Conservation (phyloP, 345 rosid genomes). For the Moringa oleifera region DNA sequence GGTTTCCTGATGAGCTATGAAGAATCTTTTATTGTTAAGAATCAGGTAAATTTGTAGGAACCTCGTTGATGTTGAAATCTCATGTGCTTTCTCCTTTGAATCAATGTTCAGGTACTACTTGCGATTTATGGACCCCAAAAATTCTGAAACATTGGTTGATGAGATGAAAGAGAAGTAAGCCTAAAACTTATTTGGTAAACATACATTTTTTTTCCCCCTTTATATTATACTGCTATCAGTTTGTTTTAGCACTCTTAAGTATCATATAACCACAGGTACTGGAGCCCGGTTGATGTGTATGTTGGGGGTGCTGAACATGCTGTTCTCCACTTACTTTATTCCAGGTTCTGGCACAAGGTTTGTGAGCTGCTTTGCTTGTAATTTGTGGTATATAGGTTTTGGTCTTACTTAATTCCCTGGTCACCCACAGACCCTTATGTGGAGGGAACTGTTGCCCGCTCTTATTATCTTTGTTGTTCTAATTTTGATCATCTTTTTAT, state of each 20-base stretch:
- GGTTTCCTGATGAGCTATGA: no score
- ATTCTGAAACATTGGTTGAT: conserved; percentile 66
- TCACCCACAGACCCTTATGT: background rate
- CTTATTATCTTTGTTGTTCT: no score
- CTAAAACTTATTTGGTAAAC: background rate
- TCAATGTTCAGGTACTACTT: conserved; percentile 73
- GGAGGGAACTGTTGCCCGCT: no score
- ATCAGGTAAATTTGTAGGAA: background rate
- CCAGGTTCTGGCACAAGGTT: conserved; percentile 99
- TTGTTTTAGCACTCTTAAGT: conserved; percentile 7
- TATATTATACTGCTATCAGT: background rate
- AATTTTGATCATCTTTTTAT: no score
- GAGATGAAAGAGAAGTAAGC: conserved; percentile 74
- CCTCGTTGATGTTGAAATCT: background rate
- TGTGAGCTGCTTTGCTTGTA: conserved; percentile 6
- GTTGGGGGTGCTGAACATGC: conserved; percentile 99
- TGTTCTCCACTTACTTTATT: conserved; percentile 84
- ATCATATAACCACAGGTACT: conserved; percentile 47
- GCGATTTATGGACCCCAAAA: conserved; percentile 92
- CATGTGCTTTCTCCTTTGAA: conserved; percentile 5
- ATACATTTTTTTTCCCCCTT: background rate
- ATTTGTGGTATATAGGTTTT: background rate
- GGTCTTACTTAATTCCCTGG: background rate
- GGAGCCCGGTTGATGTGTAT: conserved; percentile 94
- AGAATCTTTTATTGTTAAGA: conserved; percentile 1